phyloP scores from a whole-genome alignment of 2,329 filamentous ascomycete species.

The Claviceps purpurea region DNA sequence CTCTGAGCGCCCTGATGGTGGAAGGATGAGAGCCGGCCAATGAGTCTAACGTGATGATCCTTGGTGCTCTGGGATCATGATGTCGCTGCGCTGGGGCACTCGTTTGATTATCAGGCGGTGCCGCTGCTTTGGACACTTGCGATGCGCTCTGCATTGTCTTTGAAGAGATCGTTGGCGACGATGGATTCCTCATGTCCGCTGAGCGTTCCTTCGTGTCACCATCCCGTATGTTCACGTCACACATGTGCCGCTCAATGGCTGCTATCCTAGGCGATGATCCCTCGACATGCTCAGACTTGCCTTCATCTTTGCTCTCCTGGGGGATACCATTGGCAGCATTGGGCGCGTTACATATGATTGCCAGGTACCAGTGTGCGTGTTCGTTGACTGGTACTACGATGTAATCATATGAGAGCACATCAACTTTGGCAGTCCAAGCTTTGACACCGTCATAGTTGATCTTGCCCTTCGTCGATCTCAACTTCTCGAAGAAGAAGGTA shows the following conservation, averaged over 20 bases:
- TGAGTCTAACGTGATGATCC: slow-evolving; percentile 81
- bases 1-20: slow-evolving; percentile 55
- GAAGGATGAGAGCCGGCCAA: slow-evolving; percentile 50
- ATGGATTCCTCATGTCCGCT: background rate
- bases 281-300: slow-evolving; percentile 1
- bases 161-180: slow-evolving; percentile 1
- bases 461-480: slow-evolving; percentile 47
- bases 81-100: background rate
- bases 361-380: slow-evolving; percentile 79
- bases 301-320: slow-evolving; percentile 7
- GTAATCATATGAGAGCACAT: slow-evolving; percentile 77
- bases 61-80: slow-evolving; percentile 39
- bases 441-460: slow-evolving; percentile 80
- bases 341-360: slow-evolving; percentile 82
- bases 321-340: slow-evolving; percentile 32
- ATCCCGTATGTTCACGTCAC: slow-evolving; percentile 14
- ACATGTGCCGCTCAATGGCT: slow-evolving; percentile 10
- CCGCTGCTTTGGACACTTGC: slow-evolving; percentile 4
- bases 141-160: slow-evolving; percentile 1
- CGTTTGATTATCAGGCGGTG: slow-evolving; percentile 5
- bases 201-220: slow-evolving; percentile 1
- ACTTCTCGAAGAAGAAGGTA: slow-evolving; percentile 75
- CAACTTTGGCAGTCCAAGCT: slow-evolving; percentile 74
- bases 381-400: slow-evolving; percentile 89
- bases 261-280: slow-evolving; percentile 5